Conservation (phyloP, 306 rosid species). For the Betula pendula region DNA sequence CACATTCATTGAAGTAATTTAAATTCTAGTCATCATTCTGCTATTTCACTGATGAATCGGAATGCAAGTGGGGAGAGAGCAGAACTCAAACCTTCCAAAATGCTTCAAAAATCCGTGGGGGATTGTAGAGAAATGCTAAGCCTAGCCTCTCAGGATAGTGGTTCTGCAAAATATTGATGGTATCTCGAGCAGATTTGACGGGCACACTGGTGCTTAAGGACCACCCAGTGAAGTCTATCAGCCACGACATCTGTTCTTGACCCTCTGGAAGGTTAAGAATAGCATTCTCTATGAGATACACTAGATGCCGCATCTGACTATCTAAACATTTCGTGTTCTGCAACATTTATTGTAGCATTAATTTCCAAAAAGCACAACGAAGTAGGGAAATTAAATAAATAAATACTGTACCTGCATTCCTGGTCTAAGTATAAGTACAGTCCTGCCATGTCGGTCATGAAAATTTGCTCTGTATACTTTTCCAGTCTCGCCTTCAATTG, state of each 20-base stretch:
- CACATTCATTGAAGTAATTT: background rate
- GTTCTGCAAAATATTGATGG: conserved; percentile 73
- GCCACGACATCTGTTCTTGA: conserved; percentile 92
- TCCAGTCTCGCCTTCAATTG: conserved; percentile 58
- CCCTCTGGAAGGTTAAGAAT: conserved; percentile 74
- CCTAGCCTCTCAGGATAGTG: conserved; percentile 97
- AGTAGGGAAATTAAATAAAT: background rate
- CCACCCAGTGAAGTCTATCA: conserved; percentile 82
- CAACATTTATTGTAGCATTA: conserved; percentile 31
- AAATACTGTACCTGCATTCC: conserved; percentile 43
- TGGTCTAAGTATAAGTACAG: conserved; percentile 48
- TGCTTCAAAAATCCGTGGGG: conserved; percentile 89
- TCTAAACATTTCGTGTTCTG: conserved; percentile 69
- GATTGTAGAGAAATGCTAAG: conserved; percentile 68
- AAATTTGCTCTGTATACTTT: conserved; percentile 76
- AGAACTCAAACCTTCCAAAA: conserved; percentile 72
- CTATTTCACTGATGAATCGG: background rate
- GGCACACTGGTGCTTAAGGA: conserved; percentile 50
- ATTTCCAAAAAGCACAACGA: conserved; percentile 16
- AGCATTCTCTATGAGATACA: conserved; percentile 81
- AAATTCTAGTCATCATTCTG: background rate
- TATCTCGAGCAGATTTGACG: conserved; percentile 71
- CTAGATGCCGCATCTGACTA: conserved; percentile 72
- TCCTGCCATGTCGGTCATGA: conserved; percentile 66
- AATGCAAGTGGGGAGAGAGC: conserved; percentile 9